phyloP scores from a whole-genome alignment of 768 basidiomycete genomes.

The Leucogyrophana mollusca region DNA sequence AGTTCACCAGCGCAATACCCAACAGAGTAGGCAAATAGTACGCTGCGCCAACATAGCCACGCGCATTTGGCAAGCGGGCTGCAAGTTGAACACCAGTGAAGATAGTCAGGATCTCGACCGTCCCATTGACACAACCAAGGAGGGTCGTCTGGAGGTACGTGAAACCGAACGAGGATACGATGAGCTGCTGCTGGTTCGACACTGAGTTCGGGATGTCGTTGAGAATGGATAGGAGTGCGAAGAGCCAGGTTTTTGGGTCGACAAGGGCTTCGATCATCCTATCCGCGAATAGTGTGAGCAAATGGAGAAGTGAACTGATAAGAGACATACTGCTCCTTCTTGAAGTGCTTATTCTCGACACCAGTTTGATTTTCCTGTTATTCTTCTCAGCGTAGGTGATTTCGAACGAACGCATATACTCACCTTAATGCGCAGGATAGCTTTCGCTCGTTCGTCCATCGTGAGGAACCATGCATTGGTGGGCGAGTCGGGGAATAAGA shows the following conservation, averaged over 20 bases:
- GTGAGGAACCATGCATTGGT: conserved; percentile 69
- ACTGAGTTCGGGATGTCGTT: conserved; percentile 58
- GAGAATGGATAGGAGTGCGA: conserved; percentile 57
- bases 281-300: conserved; percentile 1
- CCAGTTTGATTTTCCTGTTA: conserved; percentile 64
- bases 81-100: conserved; percentile 56
- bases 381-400: not conserved
- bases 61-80: conserved; percentile 47
- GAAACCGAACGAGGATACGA: conserved; percentile 64
- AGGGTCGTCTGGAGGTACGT: conserved; percentile 59
- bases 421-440: conserved; percentile 59
- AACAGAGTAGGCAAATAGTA: conserved; percentile 63
- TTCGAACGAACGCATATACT: not conserved
- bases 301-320: not conserved
- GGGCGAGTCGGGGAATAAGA: conserved; percentile 67
- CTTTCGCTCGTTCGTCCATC: conserved; percentile 48
- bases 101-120: conserved; percentile 63
- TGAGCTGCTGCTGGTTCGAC: conserved; percentile 58
- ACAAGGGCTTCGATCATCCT: conserved; percentile 60
- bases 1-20: conserved; percentile 55
- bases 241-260: conserved; percentile 70
- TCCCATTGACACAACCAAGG: conserved; percentile 58
- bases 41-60: conserved; percentile 53
- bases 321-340: conserved; percentile 60
- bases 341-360: conserved; percentile 73